These are phyloP conservation scores for Schizosaccharomyces versatilis DNA, from an alignment of 1,139 yeast genomes.

Conservation along the genomic window DNA sequence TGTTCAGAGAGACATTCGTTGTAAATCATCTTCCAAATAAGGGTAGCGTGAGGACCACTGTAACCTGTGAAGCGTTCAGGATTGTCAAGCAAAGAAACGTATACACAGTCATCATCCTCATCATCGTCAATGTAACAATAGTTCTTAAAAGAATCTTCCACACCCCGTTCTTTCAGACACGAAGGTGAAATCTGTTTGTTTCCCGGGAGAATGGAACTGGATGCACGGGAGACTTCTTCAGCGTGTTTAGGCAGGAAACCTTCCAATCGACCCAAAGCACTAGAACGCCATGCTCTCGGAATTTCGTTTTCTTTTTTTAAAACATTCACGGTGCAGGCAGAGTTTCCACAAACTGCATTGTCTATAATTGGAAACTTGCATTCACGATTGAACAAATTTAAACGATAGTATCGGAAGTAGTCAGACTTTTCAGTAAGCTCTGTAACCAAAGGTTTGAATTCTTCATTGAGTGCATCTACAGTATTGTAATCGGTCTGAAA, in stretches of 20 bases:
- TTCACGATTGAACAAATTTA: constrained; percentile 53
- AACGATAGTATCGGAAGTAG: constrained; percentile 67
- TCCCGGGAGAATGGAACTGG: constrained; percentile 17
- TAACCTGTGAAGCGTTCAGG: constrained; percentile 96
- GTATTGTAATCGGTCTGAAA: too few species aligned
- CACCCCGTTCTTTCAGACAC: constrained; percentile 13
- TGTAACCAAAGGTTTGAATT: constrained; percentile 26
- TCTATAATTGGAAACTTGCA: constrained; percentile 77
- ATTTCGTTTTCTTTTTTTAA: constrained; percentile 32
- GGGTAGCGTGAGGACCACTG: constrained; percentile 75
- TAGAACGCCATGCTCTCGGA: constrained; percentile 55
- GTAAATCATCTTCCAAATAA: constrained; percentile 84
- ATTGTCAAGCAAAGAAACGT: constrained; percentile 65
- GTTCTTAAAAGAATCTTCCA: constrained; percentile 8
- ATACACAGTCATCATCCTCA: constrained; percentile 36
- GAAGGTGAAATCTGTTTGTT: constrained; percentile 15
- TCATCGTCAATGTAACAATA: constrained; percentile 46
- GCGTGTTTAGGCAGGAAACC: constrained; percentile 23
- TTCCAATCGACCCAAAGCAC: constrained; percentile 38
- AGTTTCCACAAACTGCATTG: constrained; percentile 64
- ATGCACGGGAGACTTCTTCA: constrained; percentile 16
- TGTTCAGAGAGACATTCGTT: constrained; percentile 35
- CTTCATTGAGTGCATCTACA: background rate
- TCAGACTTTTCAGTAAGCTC: constrained; percentile 25
- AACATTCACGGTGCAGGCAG: constrained; percentile 83